phyloP scores from a whole-genome alignment of 768 basidiomycete genomes.

The Amanita pseudoporphyria region DNA sequence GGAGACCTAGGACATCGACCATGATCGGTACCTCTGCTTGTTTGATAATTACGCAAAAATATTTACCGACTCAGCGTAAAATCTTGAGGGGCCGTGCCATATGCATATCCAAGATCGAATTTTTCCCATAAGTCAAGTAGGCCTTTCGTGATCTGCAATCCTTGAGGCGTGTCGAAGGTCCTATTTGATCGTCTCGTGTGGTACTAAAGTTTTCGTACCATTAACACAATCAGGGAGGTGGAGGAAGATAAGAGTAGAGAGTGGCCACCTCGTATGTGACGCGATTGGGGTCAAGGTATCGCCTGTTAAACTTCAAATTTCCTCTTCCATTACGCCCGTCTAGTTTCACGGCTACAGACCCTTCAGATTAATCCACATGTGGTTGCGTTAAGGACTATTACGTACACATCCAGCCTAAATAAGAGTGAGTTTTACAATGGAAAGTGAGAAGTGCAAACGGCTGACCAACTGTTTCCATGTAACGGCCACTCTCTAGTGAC shows the following conservation, averaged over 20 bases:
- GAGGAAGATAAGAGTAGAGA: not conserved
- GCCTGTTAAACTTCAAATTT: conserved; percentile 53
- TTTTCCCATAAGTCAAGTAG: conserved; percentile 39
- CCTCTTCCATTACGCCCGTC: conserved; percentile 27
- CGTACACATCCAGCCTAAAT: conserved; percentile 56
- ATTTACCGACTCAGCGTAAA: conserved; percentile 56
- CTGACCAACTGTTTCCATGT: conserved; percentile 87
- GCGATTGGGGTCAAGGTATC: conserved; percentile 76
- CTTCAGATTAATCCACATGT: not conserved
- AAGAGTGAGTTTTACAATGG: conserved; percentile 9
- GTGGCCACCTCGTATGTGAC: conserved; percentile 58
- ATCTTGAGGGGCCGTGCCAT: conserved; percentile 69
- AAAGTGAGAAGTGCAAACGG: not conserved
- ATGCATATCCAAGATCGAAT: conserved; percentile 55
- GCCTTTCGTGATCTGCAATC: conserved; percentile 43
- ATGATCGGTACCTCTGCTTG: not conserved
- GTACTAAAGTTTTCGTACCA: conserved; percentile 31
- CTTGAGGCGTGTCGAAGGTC: conserved; percentile 53
- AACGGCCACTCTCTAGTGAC: conserved; percentile 74
- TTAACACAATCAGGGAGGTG: not conserved
- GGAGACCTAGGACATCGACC: conserved; percentile 33
- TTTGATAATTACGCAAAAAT: not conserved
- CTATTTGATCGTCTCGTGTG: conserved; percentile 45
- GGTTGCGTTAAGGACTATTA: conserved; percentile 1
- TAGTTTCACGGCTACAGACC: conserved; percentile 35